Evolutionary conservation across 1,284 basidiomycete species (phyloP), one percentile per base, ranked within the genome.

Genomic region (Rhizopogon parksii): DNA sequence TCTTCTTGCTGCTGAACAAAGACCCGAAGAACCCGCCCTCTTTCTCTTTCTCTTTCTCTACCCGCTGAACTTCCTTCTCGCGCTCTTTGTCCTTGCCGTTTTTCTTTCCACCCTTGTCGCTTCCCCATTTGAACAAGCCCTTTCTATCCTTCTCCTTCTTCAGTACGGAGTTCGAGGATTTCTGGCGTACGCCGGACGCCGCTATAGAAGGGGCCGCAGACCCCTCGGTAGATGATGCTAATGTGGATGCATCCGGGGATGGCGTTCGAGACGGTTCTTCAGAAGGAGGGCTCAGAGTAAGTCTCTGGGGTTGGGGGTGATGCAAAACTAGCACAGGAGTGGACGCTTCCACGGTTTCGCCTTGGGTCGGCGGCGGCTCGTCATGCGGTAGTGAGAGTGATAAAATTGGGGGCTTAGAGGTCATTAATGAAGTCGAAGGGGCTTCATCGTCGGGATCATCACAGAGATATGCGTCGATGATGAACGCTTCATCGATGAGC

Each of bases 21-120:
- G 88, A 89, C 2, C 91, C 91, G 58, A 95, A 90, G 74, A 95
- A 95, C 0, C 91, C 77, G 25, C 77, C 67, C 24, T 88, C 83
- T 57, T 80, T 67, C 24, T 88, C 83, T 57, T 80, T 82, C 53
- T 88, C 85, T 63, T 79, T 82, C 59, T 85, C 81, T 57, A 73
- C 46, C 24, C 64, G 63, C 46, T 67, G 67, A 21, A 47, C 74
- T 59, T 82, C 78, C 60, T 68, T 68, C 63, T 80, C 78, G 43
- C 64, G 65, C 34, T 72, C 68, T 38, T 66, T 65, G 59, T 80
- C 69, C 69, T 75, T 71, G 47, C 80, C 77, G 54, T 74, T 74
- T 59, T 76, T 82, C 67, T 81, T 83, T 36, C 72, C 68, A 19
- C 69, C 70, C 63, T 82, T 83, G 58, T 83, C 82, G 52, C 75